A percentile compares a stretch with the other conserved stretches of the same genome.
Conservation (phyloP, 73 alveolate species). For the Paramecium biaurelia region DNA sequence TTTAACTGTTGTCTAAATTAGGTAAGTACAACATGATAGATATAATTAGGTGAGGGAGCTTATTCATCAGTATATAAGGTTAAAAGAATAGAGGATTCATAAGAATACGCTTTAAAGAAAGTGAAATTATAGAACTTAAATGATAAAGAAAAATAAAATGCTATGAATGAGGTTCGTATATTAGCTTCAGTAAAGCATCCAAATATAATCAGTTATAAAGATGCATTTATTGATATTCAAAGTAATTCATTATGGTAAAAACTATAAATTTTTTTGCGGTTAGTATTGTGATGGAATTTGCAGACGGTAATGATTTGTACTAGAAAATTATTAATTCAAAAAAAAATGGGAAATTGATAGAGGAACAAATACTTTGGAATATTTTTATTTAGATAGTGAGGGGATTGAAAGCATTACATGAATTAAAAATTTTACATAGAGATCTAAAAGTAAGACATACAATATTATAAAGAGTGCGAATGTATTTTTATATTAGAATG, state of each 20-base stretch:
- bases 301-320: slow-evolving; percentile 82
- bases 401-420: slow-evolving; percentile 77
- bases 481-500: slow-evolving; percentile 76
- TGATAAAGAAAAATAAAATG: slow-evolving; percentile 84
- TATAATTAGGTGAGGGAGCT: slow-evolving; percentile 84
- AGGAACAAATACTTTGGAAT: slow-evolving; percentile 80
- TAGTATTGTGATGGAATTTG: slow-evolving; percentile 89
- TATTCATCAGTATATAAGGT: slow-evolving; percentile 83
- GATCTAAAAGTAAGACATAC: slow-evolving; percentile 69
- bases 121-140: slow-evolving; percentile 72
- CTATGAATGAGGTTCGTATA: slow-evolving; percentile 85
- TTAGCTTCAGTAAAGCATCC: slow-evolving; percentile 81
- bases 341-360: slow-evolving; percentile 53
- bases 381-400: slow-evolving; percentile 68
- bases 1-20: slow-evolving; percentile 64
- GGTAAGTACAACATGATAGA: slow-evolving; percentile 22
- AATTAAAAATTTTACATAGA: slow-evolving; percentile 68
- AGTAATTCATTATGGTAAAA: slow-evolving; percentile 72
- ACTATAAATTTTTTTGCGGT: neutral
- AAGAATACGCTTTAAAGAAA: slow-evolving; percentile 76
- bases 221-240: slow-evolving; percentile 78
- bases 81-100: slow-evolving; percentile 69
- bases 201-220: slow-evolving; percentile 76
- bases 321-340: slow-evolving; percentile 68
- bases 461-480: slow-evolving; percentile 71